Evolutionary conservation across 768 basidiomycete species (phyloP).

Genomic region (Mycena leptocephala): DNA sequence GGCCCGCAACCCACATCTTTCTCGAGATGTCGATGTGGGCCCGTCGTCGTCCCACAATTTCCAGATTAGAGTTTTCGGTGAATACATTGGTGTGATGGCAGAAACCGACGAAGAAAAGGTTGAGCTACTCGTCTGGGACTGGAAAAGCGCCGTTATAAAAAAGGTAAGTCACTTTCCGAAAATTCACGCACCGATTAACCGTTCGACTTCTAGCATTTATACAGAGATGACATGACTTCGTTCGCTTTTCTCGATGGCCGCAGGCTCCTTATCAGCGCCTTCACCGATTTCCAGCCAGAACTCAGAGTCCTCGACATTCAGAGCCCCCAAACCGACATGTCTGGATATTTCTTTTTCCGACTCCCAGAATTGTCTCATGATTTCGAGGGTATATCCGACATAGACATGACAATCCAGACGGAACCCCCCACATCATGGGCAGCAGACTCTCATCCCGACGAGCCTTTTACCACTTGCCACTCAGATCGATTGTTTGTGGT

Average conservation of each 20-base stretch:
- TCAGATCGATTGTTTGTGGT: constrained; percentile 52
- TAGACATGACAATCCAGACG: constrained; percentile 48
- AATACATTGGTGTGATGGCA: constrained; percentile 47
- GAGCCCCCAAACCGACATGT: not conserved
- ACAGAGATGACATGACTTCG: constrained; percentile 42
- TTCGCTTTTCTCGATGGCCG: constrained; percentile 49
- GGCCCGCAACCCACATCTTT: constrained; percentile 22
- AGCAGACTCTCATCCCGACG: constrained; percentile 15
- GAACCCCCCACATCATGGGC: constrained; percentile 50
- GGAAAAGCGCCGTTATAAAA: constrained; percentile 47
- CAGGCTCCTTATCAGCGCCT: constrained; percentile 16
- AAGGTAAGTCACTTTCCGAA: constrained; percentile 39
- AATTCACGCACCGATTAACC: not conserved
- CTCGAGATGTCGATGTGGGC: not conserved
- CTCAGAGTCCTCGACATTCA: constrained; percentile 26
- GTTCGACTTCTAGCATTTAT: constrained; percentile 36
- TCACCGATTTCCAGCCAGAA: not conserved
- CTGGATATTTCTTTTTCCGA: constrained; percentile 41
- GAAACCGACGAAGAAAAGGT: constrained; percentile 5
- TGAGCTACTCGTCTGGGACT: constrained; percentile 52
- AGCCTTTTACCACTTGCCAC: constrained; percentile 35
- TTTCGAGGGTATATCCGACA: not conserved
- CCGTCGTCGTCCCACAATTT: constrained; percentile 26
- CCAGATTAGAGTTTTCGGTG: constrained; percentile 51
- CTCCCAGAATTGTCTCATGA: constrained; percentile 40